Conservation (phyloP, 371 early-diverging fungal genomes). For the Chytridiales sp. region DNA sequence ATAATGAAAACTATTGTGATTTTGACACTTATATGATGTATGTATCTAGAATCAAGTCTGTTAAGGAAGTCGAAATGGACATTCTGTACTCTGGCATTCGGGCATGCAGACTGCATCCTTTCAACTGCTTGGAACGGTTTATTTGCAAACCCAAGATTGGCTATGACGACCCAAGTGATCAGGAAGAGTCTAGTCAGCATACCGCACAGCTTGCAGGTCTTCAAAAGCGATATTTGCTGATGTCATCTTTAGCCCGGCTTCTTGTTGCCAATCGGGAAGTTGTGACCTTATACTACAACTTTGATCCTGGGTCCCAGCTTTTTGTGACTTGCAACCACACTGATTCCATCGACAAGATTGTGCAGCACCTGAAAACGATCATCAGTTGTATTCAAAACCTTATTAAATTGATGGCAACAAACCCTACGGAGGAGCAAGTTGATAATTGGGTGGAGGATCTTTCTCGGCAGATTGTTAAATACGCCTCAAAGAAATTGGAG, state of each 20-base stretch:
- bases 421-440: not conserved
- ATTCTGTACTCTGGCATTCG: not conserved
- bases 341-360: not conserved
- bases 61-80: no score
- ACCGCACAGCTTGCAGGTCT: not conserved
- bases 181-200: not conserved
- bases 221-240: not conserved
- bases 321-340: not conserved
- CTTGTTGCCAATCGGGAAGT: not conserved
- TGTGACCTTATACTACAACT: not conserved
- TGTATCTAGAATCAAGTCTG: no score
- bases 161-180: not conserved
- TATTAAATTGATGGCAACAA: not conserved
- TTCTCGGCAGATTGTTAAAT: not conserved
- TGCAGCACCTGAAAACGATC: not conserved
- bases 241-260: not conserved
- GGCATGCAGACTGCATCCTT: not conserved
- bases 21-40: no score
- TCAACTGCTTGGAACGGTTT: not conserved
- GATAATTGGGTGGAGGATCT: not conserved
- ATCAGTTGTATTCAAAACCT: not conserved
- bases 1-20: no score
- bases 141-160: not conserved
- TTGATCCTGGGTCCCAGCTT: not conserved
- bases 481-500: not conserved